Evolutionary conservation across 164 flowering plant genomes (phyloP), one percentile per base, ranked within the genome.

Genomic region (Saururus chinensis): DNA sequence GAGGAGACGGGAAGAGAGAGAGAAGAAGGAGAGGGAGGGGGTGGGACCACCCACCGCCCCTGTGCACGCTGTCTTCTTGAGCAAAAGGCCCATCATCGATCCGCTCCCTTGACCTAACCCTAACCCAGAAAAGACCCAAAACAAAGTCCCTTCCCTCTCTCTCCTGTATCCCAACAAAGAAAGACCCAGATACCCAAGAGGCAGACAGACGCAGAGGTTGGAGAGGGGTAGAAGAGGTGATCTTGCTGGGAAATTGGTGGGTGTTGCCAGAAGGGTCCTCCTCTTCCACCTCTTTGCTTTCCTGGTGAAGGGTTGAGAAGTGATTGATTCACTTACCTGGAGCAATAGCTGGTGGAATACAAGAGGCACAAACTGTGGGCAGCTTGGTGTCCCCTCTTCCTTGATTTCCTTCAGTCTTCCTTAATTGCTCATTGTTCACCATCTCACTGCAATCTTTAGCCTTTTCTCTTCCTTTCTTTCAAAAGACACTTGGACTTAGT

Each of bases 1-100:
- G 71, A 67, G 62, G 40, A 51, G 49, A 48, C 54, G 51, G 61
- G n/a, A 51, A 35, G 40, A 23, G 53, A 60, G 56, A 20, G 48
- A 21, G 60, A 42, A 59, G 19, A 25, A 53, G 71, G 63, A 68
- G 69, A 70, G 56, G 66, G 45, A 66, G 12, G 48, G 19, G 65
- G 14, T 72, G 87, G 92, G 14, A 70, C 88, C 84, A 77, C 56
- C 60, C 82, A 83, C 89, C 82, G 84, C 84, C 88, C 84, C 74
- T 79, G 75, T 80, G 84, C 87, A 81, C 80, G 88, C 86, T 77
- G 79, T 80, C 86, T 73, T 69, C 73, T 75, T 75, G 75, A 73
- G 79, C 72, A 69, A 55, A 54, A 54, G 55, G 70, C 75, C 79
- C 80, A 69, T 73, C 70, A 66, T 65, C 70, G 53, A 73, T 60